A percentile compares a stretch with the other conserved stretches of the same genome.
Conservation (phyloP, 305 asterid genomes). For the Fraxinus platypoda region DNA sequence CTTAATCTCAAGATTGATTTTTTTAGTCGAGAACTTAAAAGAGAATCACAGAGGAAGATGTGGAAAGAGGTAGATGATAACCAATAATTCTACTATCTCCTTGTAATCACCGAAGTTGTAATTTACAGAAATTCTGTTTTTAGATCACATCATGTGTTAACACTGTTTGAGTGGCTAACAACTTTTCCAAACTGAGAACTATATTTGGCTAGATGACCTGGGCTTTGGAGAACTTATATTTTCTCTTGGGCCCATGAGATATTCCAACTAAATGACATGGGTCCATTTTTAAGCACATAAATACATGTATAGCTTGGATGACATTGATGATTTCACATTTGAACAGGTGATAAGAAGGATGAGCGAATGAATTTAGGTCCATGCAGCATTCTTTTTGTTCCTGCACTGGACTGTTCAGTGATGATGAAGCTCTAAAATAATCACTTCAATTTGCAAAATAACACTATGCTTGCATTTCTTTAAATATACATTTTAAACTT, state of each 20-base stretch:
- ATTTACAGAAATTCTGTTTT: neutral
- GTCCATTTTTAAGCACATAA: neutral
- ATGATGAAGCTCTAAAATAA: neutral
- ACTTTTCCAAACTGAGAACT: neutral
- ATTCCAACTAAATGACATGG: neutral
- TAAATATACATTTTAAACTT: neutral
- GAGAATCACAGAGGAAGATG: neutral
- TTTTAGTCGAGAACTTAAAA: neutral
- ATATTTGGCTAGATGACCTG: conserved; percentile 1
- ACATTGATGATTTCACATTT: conserved; percentile 10
- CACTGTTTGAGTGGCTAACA: neutral
- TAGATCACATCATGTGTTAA: neutral
- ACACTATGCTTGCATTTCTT: neutral
- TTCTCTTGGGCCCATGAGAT: neutral
- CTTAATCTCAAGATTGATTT: neutral
- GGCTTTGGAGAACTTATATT: neutral
- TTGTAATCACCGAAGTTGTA: neutral
- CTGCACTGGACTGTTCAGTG: neutral
- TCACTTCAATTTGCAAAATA: conserved; percentile 1
- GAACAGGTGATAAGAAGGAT: conserved; percentile 4
- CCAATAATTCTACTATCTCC: neutral
- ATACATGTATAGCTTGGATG: neutral
- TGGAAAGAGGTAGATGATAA: neutral
- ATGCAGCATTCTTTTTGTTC: neutral
- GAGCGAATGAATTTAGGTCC: neutral